These are phyloP conservation scores for Scalesia atractyloides DNA, from an alignment of 129 eudicot genomes.

Conservation along the genomic window DNA sequence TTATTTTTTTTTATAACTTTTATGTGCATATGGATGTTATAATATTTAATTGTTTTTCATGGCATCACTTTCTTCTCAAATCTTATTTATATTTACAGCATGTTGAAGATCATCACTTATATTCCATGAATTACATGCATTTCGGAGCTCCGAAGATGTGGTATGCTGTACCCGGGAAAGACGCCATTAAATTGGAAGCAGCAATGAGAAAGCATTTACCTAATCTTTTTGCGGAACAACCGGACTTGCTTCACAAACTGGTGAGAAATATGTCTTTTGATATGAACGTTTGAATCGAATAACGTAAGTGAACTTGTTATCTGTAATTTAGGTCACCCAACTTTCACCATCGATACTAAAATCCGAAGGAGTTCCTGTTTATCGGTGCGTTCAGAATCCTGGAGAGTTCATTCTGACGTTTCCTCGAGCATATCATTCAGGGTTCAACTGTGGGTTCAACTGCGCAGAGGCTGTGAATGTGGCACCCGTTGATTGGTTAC, in stretches of 20 bases:
- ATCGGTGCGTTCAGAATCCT: constrained; percentile 80
- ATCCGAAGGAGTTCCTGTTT: constrained; percentile 93
- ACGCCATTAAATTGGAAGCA: constrained; percentile 81
- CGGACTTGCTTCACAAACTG: constrained; percentile 97
- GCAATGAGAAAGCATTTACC: constrained; percentile 97
- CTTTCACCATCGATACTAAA: constrained; percentile 84
- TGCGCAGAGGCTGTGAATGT: constrained; percentile 99
- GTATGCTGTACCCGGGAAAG: constrained; percentile 97
- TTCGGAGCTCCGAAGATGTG: constrained; percentile 97
- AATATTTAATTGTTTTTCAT: background rate
- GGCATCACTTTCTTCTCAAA: background rate
- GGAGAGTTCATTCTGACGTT: constrained; percentile 96
- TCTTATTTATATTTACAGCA: constrained; percentile 53
- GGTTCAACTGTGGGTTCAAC: constrained; percentile 94
- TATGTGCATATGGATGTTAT: background rate
- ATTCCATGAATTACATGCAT: constrained; percentile 97
- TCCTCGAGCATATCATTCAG: constrained; percentile 98
- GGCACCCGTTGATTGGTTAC: constrained; percentile 98
- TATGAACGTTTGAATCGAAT: background rate
- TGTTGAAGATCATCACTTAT: constrained; percentile 96
- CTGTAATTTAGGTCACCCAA: constrained; percentile 69
- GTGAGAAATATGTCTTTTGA: constrained; percentile 39
- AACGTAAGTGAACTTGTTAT: background rate
- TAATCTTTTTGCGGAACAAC: constrained; percentile 89
- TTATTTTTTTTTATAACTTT: too few species aligned